These are phyloP conservation scores for Mycena haematopus DNA, from an alignment of 768 basidiomycete species.

Conservation along the genomic window DNA sequence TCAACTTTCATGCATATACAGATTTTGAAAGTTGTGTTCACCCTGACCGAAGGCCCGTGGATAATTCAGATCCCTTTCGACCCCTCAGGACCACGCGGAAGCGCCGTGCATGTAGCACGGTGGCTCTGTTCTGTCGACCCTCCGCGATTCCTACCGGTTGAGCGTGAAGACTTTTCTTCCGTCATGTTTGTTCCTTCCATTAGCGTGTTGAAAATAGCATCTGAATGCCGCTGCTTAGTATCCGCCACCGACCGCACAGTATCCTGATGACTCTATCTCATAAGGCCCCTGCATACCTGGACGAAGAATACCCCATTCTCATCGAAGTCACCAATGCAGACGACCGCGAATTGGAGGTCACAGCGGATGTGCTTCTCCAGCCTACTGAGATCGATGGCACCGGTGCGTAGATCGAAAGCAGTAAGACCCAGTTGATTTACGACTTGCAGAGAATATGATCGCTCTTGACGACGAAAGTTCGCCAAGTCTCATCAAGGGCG, in stretches of 20 bases:
- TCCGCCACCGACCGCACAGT: slow-evolving; percentile 67
- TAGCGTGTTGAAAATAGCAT: not conserved
- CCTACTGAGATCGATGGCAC: slow-evolving; percentile 79
- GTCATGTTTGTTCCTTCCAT: slow-evolving; percentile 50
- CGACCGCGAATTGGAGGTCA: slow-evolving; percentile 68
- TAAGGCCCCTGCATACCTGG: slow-evolving; percentile 73
- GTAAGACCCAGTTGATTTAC: not conserved
- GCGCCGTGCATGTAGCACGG: slow-evolving; percentile 39
- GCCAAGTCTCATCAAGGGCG: slow-evolving; percentile 73
- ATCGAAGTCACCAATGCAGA: slow-evolving; percentile 78
- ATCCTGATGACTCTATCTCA: slow-evolving; percentile 64
- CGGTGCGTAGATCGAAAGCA: slow-evolving; percentile 44
- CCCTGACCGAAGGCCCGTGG: slow-evolving; percentile 69
- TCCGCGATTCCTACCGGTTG: slow-evolving; percentile 57
- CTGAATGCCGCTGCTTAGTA: slow-evolving; percentile 42
- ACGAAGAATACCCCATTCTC: slow-evolving; percentile 79
- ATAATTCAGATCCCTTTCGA: slow-evolving; percentile 66
- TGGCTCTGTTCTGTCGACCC: slow-evolving; percentile 70
- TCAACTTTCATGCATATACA: slow-evolving; percentile 36
- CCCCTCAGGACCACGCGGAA: slow-evolving; percentile 45
- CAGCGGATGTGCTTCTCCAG: slow-evolving; percentile 79
- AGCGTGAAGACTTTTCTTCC: slow-evolving; percentile 50
- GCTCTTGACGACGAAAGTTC: slow-evolving; percentile 68
- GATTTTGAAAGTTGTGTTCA: slow-evolving; percentile 56
- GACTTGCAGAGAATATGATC: slow-evolving; percentile 63